A percentile compares a stretch with the other conserved stretches of the same genome.
These are phyloP conservation scores for Yarrowia osloensis DNA, from an alignment of 805 yeast species.

Conservation along the genomic window DNA sequence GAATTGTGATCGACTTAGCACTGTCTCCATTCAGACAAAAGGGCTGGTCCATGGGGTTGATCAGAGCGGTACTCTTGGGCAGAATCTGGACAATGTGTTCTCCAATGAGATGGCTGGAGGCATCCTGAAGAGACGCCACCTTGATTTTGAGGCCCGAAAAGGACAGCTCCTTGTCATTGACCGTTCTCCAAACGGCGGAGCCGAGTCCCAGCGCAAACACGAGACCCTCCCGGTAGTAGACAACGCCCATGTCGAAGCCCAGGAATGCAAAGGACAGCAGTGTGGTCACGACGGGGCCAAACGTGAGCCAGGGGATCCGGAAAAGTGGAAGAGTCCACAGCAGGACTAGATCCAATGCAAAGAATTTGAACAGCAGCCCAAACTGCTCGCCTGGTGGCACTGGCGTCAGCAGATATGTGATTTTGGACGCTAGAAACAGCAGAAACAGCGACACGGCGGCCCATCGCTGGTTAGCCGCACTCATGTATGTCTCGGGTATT, in stretches of 20 bases:
- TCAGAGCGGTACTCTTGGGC: slow-evolving; percentile 84
- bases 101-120: slow-evolving; percentile 72
- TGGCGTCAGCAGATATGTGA: slow-evolving; percentile 46
- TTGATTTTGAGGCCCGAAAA: slow-evolving; percentile 42
- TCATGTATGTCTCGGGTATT: slow-evolving; percentile 67
- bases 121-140: slow-evolving; percentile 41
- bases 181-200: slow-evolving; percentile 35
- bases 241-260: slow-evolving; percentile 31
- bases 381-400: neutral
- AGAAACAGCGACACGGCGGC: slow-evolving; percentile 66
- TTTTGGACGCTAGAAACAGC: slow-evolving; percentile 81
- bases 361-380: slow-evolving; percentile 54
- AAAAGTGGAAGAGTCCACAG: slow-evolving; percentile 71
- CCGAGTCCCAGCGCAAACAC: slow-evolving; percentile 35
- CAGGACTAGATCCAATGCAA: slow-evolving; percentile 69
- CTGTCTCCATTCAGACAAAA: slow-evolving; percentile 52
- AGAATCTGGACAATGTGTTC: slow-evolving; percentile 80
- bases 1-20: slow-evolving; percentile 50
- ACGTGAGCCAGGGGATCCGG: slow-evolving; percentile 72
- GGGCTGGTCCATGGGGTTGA: slow-evolving; percentile 71
- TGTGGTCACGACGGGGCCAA: slow-evolving; percentile 58
- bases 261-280: slow-evolving; percentile 52
- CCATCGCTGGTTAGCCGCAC: slow-evolving; percentile 74
- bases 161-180: slow-evolving; percentile 42
- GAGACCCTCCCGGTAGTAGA: slow-evolving; percentile 19